phyloP scores from a whole-genome alignment of 1,139 yeast genomes.

The Blastobotrys capitulatus region DNA sequence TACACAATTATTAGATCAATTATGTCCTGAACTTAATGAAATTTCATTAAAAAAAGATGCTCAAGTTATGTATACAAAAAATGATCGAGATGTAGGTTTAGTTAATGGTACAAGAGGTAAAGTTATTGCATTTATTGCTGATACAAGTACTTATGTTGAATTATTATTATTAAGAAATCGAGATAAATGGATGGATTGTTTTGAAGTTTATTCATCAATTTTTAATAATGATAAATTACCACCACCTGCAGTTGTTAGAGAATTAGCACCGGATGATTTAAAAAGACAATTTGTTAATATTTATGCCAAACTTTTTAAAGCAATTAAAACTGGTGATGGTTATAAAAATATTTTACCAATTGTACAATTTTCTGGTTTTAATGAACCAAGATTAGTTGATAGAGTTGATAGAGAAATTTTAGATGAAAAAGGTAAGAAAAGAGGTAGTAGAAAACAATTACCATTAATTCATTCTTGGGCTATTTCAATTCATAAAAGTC shows the following conservation, averaged over 20 bases:
- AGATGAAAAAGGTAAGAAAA: not conserved
- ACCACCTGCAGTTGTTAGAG: not conserved
- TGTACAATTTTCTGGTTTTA: not conserved
- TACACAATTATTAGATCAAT: not conserved
- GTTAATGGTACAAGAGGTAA: conserved; percentile 48
- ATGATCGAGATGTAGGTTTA: conserved; percentile 38
- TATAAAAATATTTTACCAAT: not conserved
- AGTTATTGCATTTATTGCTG: conserved; percentile 38
- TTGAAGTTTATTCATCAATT: not conserved
- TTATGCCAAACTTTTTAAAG: not conserved
- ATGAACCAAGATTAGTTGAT: not conserved
- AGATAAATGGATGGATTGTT: not conserved
- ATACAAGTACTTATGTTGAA: not conserved
- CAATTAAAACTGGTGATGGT: not conserved
- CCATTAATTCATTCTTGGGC: conserved; percentile 87
- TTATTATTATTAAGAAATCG: not conserved
- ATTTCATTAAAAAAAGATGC: conserved; percentile 50
- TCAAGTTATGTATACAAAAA: conserved; percentile 53
- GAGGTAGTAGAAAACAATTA: conserved; percentile 39
- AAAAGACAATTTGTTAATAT: not conserved
- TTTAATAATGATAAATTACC: not conserved
- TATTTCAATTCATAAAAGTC: conserved; percentile 83
- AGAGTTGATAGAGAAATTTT: not conserved
- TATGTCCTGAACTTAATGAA: conserved; percentile 28
- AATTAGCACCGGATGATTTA: not conserved